phyloP scores from a whole-genome alignment of 73 alveolate species.

The Symbiodinium pilosum region DNA sequence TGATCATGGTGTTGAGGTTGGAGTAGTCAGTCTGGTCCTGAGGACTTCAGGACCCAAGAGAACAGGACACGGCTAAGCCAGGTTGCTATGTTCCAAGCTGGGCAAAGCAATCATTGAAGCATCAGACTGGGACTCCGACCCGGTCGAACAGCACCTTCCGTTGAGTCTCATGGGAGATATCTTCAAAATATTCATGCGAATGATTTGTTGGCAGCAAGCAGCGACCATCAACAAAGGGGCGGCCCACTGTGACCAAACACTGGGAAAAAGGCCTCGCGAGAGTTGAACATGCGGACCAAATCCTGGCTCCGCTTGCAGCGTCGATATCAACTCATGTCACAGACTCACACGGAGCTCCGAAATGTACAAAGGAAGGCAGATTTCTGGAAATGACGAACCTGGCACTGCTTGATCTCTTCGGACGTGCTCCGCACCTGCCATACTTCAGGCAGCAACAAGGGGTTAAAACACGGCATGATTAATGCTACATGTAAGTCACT shows the following conservation, averaged over 20 bases:
- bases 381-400: too few species aligned
- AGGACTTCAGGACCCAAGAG: not conserved
- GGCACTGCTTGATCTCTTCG: slow-evolving; percentile 93
- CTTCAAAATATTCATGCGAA: too few species aligned
- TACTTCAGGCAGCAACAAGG: too few species aligned
- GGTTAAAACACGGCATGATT: not conserved
- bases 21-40: slow-evolving; percentile 97
- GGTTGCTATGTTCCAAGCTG: not conserved
- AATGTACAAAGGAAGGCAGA: not conserved
- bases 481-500: not conserved
- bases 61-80: not conserved
- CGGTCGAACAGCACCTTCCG: slow-evolving; percentile 62
- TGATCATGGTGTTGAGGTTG: slow-evolving; percentile 96
- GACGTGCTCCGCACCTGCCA: slow-evolving; percentile 62
- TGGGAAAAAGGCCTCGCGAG: slow-evolving; percentile 43
- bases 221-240: not conserved
- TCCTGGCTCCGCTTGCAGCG: slow-evolving; percentile 13
- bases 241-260: not conserved
- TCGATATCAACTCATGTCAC: not conserved
- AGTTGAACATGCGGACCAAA: slow-evolving; percentile 86
- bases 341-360: not conserved
- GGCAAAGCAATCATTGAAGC: not conserved
- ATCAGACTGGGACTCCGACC: slow-evolving; percentile 15
- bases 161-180: too few species aligned
- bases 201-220: not conserved